Evolutionary conservation across 1,284 basidiomycete species (phyloP).

Genomic region (Naganishia sp.): DNA sequence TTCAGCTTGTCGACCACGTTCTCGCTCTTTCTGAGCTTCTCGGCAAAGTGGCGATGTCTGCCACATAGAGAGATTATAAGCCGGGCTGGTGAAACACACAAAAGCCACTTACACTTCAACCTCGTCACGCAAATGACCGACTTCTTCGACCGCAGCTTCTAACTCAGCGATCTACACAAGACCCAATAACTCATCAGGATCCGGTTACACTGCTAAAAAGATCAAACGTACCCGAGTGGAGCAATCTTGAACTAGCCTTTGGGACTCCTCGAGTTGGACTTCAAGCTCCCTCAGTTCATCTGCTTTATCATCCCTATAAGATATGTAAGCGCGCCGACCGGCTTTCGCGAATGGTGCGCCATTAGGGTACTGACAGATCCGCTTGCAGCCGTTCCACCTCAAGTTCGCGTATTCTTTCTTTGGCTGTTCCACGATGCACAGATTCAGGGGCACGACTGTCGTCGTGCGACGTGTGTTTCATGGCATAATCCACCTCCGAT

Average conservation of each 20-base stretch:
- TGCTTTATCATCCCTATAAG: slow-evolving; percentile 25
- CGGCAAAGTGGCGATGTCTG: slow-evolving; percentile 84
- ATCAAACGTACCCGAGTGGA: neutral
- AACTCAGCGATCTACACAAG: slow-evolving; percentile 26
- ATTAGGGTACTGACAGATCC: slow-evolving; percentile 6
- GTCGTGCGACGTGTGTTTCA: neutral
- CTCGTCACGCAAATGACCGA: slow-evolving; percentile 87
- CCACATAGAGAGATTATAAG: neutral
- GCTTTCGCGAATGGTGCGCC: neutral
- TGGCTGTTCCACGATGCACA: neutral
- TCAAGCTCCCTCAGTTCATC: slow-evolving; percentile 23
- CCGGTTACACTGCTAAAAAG: neutral
- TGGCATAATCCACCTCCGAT: neutral
- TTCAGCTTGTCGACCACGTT: slow-evolving; percentile 99
- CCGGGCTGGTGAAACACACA: neutral
- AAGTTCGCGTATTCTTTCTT: slow-evolving; percentile 6
- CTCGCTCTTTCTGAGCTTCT: slow-evolving; percentile 87
- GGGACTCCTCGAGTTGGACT: slow-evolving; percentile 10
- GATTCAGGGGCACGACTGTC: too few relatives aligned
- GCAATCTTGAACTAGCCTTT: neutral
- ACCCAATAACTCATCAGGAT: neutral
- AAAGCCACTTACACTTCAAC: slow-evolving; percentile 75
- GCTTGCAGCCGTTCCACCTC: slow-evolving; percentile 17
- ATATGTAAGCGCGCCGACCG: neutral
- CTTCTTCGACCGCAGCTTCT: slow-evolving; percentile 36